Conservation (phyloP, 106 monocot species). For the Dendrobium chrysotoxum region DNA sequence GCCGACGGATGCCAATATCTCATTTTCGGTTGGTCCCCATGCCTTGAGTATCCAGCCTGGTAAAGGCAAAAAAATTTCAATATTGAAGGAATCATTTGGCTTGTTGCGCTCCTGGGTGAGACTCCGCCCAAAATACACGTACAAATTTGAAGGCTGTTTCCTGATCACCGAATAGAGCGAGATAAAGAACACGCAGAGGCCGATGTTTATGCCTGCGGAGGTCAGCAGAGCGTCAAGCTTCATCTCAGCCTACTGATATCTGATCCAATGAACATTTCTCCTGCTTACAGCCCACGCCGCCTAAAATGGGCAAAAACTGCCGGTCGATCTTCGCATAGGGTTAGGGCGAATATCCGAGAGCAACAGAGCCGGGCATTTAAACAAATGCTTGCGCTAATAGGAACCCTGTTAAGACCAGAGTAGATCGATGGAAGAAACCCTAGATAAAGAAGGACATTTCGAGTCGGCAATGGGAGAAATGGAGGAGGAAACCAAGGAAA, state of each 20-base stretch:
- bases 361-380: background rate
- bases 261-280: background rate
- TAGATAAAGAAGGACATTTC: too few relatives aligned
- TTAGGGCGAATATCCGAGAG: background rate
- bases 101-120: slow-evolving; percentile 31
- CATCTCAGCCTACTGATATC: slow-evolving; percentile 29
- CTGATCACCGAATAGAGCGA: slow-evolving; percentile 77
- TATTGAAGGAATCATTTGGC: slow-evolving; percentile 18
- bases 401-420: background rate
- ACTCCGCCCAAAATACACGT: slow-evolving; percentile 56
- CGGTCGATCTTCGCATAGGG: background rate
- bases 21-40: slow-evolving; percentile 56
- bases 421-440: background rate
- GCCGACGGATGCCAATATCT: slow-evolving; percentile 59
- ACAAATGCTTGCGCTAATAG: background rate
- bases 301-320: background rate
- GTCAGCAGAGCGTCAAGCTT: slow-evolving; percentile 76
- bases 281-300: background rate
- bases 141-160: slow-evolving; percentile 64
- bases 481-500: background rate
- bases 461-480: background rate
- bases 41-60: slow-evolving; percentile 79
- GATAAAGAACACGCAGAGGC: slow-evolving; percentile 52
- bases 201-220: slow-evolving; percentile 85
- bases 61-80: slow-evolving; percentile 73